These are phyloP conservation scores for Inga laurina DNA, from an alignment of 306 rosid genomes.

Conservation along the genomic window DNA sequence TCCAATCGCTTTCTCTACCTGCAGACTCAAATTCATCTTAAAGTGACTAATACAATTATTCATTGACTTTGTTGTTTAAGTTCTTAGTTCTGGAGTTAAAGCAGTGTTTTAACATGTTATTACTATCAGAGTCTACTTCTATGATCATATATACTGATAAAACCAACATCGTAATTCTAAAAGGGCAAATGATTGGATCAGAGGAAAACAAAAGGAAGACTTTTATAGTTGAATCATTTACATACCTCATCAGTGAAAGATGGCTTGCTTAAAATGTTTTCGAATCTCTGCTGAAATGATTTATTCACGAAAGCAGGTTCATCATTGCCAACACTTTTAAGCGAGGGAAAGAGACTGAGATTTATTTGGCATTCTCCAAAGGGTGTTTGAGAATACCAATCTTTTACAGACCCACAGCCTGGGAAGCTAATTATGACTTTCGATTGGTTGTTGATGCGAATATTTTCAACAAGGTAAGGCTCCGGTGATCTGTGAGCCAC, in stretches of 20 bases:
- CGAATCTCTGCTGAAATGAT: constrained; percentile 48
- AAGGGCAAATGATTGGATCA: too few species aligned
- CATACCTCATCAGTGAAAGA: constrained; percentile 40
- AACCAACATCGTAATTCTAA: neutral
- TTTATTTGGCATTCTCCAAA: constrained; percentile 59
- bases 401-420: constrained; percentile 47
- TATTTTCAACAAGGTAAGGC: constrained; percentile 22
- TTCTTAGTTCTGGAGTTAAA: neutral
- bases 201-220: neutral
- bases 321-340: constrained; percentile 65
- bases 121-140: neutral
- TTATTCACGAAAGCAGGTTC: constrained; percentile 56
- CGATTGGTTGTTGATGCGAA: constrained; percentile 9
- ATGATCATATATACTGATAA: neutral
- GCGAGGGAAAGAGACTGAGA: constrained; percentile 45
- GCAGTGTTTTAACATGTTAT: neutral
- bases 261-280: constrained; percentile 4
- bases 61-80: neutral
- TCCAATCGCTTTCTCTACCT: constrained; percentile 45
- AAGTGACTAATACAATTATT: neutral
- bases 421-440: constrained; percentile 54
- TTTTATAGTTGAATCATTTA: neutral
- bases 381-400: constrained; percentile 46
- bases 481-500: constrained; percentile 37
- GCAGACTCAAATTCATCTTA: neutral